phyloP scores from a whole-genome alignment of 1,139 yeast species.

The Blastobotrys petasosporus region DNA sequence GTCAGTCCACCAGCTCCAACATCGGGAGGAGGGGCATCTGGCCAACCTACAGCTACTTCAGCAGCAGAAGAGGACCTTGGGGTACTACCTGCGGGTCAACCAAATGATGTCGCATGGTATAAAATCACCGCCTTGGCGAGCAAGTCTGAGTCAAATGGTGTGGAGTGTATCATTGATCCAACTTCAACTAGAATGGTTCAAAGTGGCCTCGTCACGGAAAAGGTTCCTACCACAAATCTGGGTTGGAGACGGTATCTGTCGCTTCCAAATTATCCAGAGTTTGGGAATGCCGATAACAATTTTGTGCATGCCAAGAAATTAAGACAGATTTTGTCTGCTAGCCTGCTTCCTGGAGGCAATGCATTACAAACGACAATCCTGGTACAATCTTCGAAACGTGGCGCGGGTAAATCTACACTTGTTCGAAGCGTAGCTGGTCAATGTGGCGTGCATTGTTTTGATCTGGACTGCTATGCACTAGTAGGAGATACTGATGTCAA shows the following conservation, averaged over 20 bases:
- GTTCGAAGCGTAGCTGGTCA: slow-evolving; percentile 51
- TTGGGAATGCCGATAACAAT: slow-evolving; percentile 23
- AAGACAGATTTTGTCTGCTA: slow-evolving; percentile 33
- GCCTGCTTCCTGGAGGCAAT: slow-evolving; percentile 32
- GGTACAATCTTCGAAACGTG: slow-evolving; percentile 63
- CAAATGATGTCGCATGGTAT: slow-evolving; percentile 85
- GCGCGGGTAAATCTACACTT: slow-evolving; percentile 71
- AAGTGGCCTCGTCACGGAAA: slow-evolving; percentile 43
- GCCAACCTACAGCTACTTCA: slow-evolving; percentile 43
- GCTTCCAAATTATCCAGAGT: slow-evolving; percentile 36
- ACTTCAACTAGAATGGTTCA: slow-evolving; percentile 60
- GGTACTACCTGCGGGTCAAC: slow-evolving; percentile 48
- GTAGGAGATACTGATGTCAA: slow-evolving; percentile 64
- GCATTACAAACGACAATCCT: slow-evolving; percentile 57
- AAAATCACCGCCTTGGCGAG: slow-evolving; percentile 45
- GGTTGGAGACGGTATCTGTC: slow-evolving; percentile 52
- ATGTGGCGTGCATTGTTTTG: slow-evolving; percentile 63
- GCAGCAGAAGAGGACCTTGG: slow-evolving; percentile 24
- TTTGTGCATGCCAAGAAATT: slow-evolving; percentile 48
- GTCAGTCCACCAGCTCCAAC: slow-evolving; percentile 30
- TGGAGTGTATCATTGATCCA: slow-evolving; percentile 60
- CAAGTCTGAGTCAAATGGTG: slow-evolving; percentile 28
- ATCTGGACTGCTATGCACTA: slow-evolving; percentile 57
- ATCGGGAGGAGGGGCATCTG: slow-evolving; percentile 18
- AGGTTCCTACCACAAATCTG: slow-evolving; percentile 38